Percentiles rank a stretch among this genome's conserved stretches.
Conservation (phyloP, 176 grass and related monocot species). For the Rhynchospora pubera region DNA sequence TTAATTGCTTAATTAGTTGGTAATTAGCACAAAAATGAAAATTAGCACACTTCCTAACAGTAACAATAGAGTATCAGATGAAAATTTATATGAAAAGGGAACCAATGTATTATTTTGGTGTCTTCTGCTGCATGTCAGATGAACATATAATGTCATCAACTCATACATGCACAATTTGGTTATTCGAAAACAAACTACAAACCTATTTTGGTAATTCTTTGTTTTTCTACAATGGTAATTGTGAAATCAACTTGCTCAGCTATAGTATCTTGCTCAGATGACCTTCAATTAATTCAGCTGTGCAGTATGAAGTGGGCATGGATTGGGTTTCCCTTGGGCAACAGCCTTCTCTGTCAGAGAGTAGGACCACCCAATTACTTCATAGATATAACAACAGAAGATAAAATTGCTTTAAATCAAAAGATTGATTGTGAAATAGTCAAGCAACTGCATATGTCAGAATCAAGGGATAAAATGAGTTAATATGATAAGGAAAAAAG, state of each 20-base stretch:
- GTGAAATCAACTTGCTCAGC: background rate
- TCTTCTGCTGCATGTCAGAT: background rate
- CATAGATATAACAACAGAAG: too few relatives aligned
- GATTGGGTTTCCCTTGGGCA: constrained; percentile 49
- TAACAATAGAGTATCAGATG: background rate
- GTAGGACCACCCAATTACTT: constrained; percentile 73
- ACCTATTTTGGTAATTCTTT: background rate
- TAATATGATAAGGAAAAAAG: constrained; percentile 27
- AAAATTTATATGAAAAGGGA: background rate
- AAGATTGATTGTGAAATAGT: too few relatives aligned
- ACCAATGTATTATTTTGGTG: background rate
- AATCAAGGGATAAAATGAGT: background rate
- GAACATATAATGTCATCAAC: background rate
- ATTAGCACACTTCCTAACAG: too few relatives aligned
- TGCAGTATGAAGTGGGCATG: constrained; percentile 81
- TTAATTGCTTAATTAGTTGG: too few relatives aligned
- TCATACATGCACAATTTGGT: background rate
- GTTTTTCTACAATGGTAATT: background rate
- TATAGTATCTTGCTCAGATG: constrained; percentile 33
- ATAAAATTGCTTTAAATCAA: too few relatives aligned
- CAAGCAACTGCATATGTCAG: too few relatives aligned
- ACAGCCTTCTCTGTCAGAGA: constrained; percentile 68
- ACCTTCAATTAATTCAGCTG: constrained; percentile 97
- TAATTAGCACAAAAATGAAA: too few relatives aligned
- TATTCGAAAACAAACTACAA: background rate